Base-by-base conservation (phyloP, 805 yeast species). In the Lipomyces chichibuensis region DNA sequence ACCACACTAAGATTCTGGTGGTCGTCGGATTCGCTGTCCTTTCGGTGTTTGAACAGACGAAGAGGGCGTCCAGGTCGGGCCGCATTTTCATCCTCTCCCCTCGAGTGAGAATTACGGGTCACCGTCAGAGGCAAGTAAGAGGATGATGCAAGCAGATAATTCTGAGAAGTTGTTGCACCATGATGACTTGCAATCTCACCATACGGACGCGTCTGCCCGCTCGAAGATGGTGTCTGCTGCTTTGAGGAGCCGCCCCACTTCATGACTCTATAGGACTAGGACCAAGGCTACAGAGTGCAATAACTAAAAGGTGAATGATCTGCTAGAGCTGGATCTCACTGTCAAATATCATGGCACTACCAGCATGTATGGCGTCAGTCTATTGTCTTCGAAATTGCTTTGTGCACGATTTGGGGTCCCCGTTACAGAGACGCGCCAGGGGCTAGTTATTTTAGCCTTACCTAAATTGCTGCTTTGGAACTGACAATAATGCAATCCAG, bases 41-140 rank as follows among this genome's bases (percentile, higher is more conserved):
- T 60, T 49, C 46, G 27, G 70, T 64, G 67, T 51, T 63, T 64
- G 59, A 60, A 59, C 32, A 63, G 54, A 11, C 67, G 65, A n/a
- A 60, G 58, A 25, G 69, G 62, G 29, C 62, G 62, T 14, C 64
- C 9, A n/a, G 60, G 13, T 27, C 49, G 8, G 11, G 8, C 2
- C 49, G 20, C 20, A 43, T 0, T 43, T n/a, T 43, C 20, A 6
- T 43, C 49, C 49, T 43, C 49, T 17, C 3, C 49, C 13, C 46
- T 33, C 51, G 56, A 29, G 33, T 57, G 33, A 33, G 54, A 49
- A 23, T 29, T 11, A 17, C 23, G 52, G 23, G 14, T n/a, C 20
- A 32, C 13, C 20, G 59, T 29, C 4, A 37, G 14, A 14, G 57
- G 57, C 57, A 27, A 27, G 3, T n/a, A 23, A 8, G 57, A 39